Conservation (phyloP, 2,329 filamentous ascomycete genomes). For the Laburnicola sp. region DNA sequence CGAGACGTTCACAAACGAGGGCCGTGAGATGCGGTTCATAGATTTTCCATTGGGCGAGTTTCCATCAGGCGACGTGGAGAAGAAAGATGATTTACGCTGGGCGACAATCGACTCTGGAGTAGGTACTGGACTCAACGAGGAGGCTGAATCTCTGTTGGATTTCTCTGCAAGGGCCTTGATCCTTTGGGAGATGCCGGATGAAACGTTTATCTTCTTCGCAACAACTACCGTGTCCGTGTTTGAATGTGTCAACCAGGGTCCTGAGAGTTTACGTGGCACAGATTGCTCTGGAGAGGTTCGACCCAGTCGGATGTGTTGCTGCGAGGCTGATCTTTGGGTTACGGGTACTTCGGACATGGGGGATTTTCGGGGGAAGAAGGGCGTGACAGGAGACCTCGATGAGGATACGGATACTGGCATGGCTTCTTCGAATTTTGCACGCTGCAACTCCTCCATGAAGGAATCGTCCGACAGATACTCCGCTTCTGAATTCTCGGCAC, state of each 20-base stretch:
- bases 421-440: constrained; percentile 81
- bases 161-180: constrained; percentile 92
- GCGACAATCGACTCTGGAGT: constrained; percentile 39
- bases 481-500: constrained; percentile 46
- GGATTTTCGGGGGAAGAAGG: constrained; percentile 56
- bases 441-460: constrained; percentile 82
- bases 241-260: constrained; percentile 34
- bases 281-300: constrained; percentile 35
- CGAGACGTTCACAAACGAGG: constrained; percentile 32
- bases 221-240: constrained; percentile 37
- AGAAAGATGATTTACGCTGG: constrained; percentile 46
- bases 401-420: constrained; percentile 67
- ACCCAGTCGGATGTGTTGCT: constrained; percentile 33
- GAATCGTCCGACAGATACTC: constrained; percentile 73
- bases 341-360: constrained; percentile 28
- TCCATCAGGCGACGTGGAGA: constrained; percentile 37
- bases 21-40: constrained; percentile 34
- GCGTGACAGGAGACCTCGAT: constrained; percentile 78
- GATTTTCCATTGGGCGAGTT: constrained; percentile 31
- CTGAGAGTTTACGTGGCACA: constrained; percentile 32
- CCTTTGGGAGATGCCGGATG: constrained; percentile 87
- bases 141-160: constrained; percentile 53
- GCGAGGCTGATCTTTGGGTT: constrained; percentile 42
- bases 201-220: constrained; percentile 78
- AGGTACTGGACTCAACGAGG: constrained; percentile 27